Percentiles rank a stretch among this genome's conserved stretches.
Conservation (phyloP, 2,329 filamentous ascomycete genomes). For the Elsinoe fawcettii region DNA sequence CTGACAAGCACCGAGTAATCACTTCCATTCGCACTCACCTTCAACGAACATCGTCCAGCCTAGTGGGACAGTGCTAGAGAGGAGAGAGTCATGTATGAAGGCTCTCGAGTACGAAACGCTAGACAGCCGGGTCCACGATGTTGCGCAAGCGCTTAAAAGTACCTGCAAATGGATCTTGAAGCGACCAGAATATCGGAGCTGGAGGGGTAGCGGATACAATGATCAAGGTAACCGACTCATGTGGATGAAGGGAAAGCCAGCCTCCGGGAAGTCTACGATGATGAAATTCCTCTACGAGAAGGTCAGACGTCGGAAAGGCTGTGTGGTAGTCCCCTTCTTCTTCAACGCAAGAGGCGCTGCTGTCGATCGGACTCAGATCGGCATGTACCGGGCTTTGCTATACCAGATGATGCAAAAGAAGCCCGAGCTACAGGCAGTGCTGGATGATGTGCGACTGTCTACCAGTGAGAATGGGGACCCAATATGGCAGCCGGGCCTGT, state of each 20-base stretch:
- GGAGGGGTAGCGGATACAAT: constrained; percentile 28
- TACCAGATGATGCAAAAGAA: constrained; percentile 37
- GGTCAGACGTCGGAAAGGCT: constrained; percentile 19
- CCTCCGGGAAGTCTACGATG: constrained; percentile 34
- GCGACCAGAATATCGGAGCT: constrained; percentile 31
- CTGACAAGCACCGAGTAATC: too few relatives aligned
- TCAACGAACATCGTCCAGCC: not conserved
- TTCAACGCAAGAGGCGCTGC: constrained; percentile 41
- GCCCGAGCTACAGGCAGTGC: constrained; percentile 29
- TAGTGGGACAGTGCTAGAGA: not conserved
- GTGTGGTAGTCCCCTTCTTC: constrained; percentile 39
- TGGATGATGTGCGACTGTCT: constrained; percentile 25
- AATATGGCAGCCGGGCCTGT: constrained; percentile 22
- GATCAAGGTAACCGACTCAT: constrained; percentile 27
- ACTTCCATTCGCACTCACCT: too few relatives aligned
- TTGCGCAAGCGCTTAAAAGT: constrained; percentile 31
- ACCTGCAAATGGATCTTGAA: constrained; percentile 40
- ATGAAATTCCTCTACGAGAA: constrained; percentile 25
- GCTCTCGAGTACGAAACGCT: constrained; percentile 18
- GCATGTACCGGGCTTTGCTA: constrained; percentile 47
- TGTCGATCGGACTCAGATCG: constrained; percentile 39
- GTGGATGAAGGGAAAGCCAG: constrained; percentile 36
- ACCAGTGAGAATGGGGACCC: constrained; percentile 18
- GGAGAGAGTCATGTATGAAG: not conserved
- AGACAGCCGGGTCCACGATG: constrained; percentile 31